phyloP scores from a whole-genome alignment of 2,329 filamentous ascomycete species.

The Aspergillus japonicus region DNA sequence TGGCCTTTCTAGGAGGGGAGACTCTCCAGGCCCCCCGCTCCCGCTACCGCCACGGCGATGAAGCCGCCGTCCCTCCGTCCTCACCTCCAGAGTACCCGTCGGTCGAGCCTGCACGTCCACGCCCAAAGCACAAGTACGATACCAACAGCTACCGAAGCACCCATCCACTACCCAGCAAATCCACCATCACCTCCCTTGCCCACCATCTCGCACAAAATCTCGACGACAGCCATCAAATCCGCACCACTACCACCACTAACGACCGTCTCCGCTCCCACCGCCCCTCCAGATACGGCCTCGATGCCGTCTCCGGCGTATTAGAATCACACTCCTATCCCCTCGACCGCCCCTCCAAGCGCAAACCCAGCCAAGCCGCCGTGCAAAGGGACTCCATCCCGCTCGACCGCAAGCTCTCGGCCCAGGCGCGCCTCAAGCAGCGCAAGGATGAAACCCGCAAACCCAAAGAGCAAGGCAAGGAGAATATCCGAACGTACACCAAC shows the following conservation, averaged over 20 bases:
- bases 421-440: constrained; percentile 33
- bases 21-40: constrained; percentile 17
- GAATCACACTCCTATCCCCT: constrained; percentile 17
- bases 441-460: constrained; percentile 27
- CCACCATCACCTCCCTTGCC: constrained; percentile 28
- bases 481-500: constrained; percentile 19
- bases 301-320: constrained; percentile 26
- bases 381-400: constrained; percentile 28
- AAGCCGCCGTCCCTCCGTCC: constrained; percentile 27
- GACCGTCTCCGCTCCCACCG: constrained; percentile 25
- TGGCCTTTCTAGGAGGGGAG: constrained; percentile 22
- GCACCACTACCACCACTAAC: constrained; percentile 3
- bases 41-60: constrained; percentile 15
- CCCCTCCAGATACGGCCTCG: constrained; percentile 30
- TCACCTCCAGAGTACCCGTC: constrained; percentile 32
- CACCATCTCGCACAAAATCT: constrained; percentile 17
- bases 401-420: constrained; percentile 36
- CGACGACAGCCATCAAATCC: constrained; percentile 21
- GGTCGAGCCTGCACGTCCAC: constrained; percentile 24
- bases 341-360: constrained; percentile 22
- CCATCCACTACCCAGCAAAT: constrained; percentile 22
- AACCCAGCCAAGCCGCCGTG: constrained; percentile 22
- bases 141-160: constrained; percentile 24
- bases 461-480: constrained; percentile 36
- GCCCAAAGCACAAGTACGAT: constrained; percentile 23